Base-by-base conservation (phyloP, 2,329 filamentous ascomycete genomes). In the Aureobasidium namibiae region DNA sequence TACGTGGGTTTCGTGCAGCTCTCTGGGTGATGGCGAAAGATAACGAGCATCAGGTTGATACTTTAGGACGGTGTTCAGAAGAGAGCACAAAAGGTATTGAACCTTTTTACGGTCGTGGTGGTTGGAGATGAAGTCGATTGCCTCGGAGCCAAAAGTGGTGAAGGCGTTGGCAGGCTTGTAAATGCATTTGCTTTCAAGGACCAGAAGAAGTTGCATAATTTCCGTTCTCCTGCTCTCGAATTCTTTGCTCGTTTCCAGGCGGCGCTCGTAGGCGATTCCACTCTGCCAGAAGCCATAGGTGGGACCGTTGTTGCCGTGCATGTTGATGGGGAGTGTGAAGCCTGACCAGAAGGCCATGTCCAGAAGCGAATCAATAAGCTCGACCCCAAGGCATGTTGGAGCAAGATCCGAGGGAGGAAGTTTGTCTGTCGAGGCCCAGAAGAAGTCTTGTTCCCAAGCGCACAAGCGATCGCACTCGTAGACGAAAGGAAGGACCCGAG, bases 271-370 rank as follows among this genome's bases (percentile, higher is more conserved):
- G 14, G 94, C 94, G 31, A 99, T 92, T 49, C 94, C 94, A 69
- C 90, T 97, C 75, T 96, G 91, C 94, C 94, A 99, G 70, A 99
- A 97, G 57, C 90, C 88, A 74, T 94, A 96, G 8, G 87, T 88
- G 59, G 96, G 80, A 42, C 88, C 82, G 60, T 80, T 83, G 16
- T 52, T 49, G 36, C 52, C 57, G 14, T 61, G 54, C 31, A 56
- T 58, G 16, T 63, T 60, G 36, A 45, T n/a, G 8, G 92, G 89
- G 16, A 96, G 81, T 0, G 92, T 96, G 67, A 99, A 88, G 59
- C 91, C 89, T 9, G 88, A 86, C 71, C 90, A 96, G 81, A 99
- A 99, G 42, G 97, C 80, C 56, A 97, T 76, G 69, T 96, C 92
- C 61, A 94, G 76, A 56, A 97, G 78, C 0, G 90, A 91, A 68